A percentile compares a stretch with the other conserved stretches of the same genome.
These are phyloP conservation scores for Antrodiella citrinella DNA, from an alignment of 768 basidiomycete species.

Conservation along the genomic window DNA sequence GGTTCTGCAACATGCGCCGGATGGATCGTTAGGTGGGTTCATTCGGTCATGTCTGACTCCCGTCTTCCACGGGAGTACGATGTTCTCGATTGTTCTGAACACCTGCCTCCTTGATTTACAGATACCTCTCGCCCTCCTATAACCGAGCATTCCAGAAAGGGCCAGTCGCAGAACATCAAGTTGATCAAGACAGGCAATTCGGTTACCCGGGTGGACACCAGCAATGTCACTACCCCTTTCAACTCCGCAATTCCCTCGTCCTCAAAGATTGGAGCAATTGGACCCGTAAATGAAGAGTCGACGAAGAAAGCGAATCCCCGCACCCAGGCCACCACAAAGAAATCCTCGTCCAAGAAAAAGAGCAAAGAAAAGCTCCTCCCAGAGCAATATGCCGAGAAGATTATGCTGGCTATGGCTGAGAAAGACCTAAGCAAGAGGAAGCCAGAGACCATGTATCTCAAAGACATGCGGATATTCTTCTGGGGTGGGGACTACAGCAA, in stretches of 20 bases:
- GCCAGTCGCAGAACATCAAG: too few relatives aligned
- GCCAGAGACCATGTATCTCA: constrained; percentile 21
- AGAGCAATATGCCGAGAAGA: constrained; percentile 44
- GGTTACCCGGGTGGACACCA: not conserved
- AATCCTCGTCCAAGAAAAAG: constrained; percentile 19
- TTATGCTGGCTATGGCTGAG: constrained; percentile 14
- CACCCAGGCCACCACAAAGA: not conserved
- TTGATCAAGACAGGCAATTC: not conserved
- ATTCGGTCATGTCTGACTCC: not conserved
- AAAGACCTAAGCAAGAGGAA: not conserved
- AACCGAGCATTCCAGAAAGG: not conserved
- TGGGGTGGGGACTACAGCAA: constrained; percentile 48
- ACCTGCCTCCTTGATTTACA: not conserved
- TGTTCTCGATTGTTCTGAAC: not conserved
- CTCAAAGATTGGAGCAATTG: not conserved
- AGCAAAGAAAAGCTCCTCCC: constrained; percentile 39
- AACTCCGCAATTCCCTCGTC: not conserved
- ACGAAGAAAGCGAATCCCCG: not conserved
- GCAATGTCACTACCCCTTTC: constrained; percentile 4
- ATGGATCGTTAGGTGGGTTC: not conserved
- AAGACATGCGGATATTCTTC: constrained; percentile 51
- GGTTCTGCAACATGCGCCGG: not conserved
- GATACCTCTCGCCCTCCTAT: not conserved
- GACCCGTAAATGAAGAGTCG: not conserved
- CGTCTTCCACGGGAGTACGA: not conserved